A percentile compares a stretch with the other conserved stretches of the same genome.
phyloP scores from a whole-genome alignment of 2,329 filamentous ascomycete genomes.

The Diaporthe sp. region DNA sequence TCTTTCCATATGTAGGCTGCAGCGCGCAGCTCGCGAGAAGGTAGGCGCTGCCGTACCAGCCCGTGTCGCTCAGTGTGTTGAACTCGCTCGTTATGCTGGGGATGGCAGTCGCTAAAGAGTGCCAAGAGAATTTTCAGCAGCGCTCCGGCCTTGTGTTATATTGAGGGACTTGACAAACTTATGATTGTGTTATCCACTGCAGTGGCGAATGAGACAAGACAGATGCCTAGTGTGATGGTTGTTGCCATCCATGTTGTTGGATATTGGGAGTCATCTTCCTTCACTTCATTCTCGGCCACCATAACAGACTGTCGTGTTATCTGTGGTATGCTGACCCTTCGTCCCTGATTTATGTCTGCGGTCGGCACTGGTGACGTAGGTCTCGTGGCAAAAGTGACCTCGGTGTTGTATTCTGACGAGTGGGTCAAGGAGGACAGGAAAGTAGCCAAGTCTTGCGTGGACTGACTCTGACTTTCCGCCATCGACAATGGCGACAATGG shows the following conservation, averaged over 20 bases:
- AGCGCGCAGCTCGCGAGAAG: conserved; percentile 48
- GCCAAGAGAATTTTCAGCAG: background rate
- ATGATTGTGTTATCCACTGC: background rate
- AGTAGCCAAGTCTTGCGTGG: background rate
- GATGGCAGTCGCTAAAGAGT: background rate
- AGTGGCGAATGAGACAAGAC: background rate
- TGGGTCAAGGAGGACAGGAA: background rate
- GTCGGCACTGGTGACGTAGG: background rate
- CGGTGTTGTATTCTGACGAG: background rate
- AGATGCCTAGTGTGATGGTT: background rate
- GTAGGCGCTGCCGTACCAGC: conserved; percentile 37
- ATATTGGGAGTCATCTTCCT: background rate
- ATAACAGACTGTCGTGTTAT: background rate
- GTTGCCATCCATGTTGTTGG: background rate
- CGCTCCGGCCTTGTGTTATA: too few species aligned
- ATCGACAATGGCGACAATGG: background rate
- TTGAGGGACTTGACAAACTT: background rate
- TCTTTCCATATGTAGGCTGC: conserved; percentile 43
- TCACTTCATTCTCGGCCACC: background rate
- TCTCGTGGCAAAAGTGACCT: background rate
- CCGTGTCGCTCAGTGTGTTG: conserved; percentile 47
- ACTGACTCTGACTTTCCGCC: background rate
- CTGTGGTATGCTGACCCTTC: background rate
- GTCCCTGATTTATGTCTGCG: background rate
- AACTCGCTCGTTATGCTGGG: conserved; percentile 42